Percentiles rank a stretch among this genome's conserved stretches.
phyloP scores from a whole-genome alignment of 331 rosid species.

The Malus hybrid region DNA sequence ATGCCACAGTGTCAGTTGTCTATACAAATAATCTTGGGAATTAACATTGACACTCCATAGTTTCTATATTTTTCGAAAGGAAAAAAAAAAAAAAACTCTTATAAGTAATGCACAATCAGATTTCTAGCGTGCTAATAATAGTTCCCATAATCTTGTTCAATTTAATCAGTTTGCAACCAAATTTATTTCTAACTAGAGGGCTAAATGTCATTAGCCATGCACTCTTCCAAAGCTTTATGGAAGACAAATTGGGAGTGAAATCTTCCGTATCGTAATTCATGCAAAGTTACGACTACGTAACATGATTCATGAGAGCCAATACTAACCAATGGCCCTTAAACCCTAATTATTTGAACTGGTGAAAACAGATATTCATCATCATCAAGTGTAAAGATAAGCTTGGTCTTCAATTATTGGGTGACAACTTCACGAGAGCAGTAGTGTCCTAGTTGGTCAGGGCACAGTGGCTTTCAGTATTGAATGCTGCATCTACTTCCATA shows the following conservation, averaged over 20 bases:
- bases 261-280: not conserved
- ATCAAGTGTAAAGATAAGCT: not conserved
- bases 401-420: constrained; percentile 13
- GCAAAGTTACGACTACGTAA: not conserved
- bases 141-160: too few relatives aligned
- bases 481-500: constrained; percentile 19
- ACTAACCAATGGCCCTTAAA: too few relatives aligned
- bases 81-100: too few relatives aligned
- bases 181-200: not conserved
- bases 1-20: not conserved
- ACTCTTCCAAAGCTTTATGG: not conserved
- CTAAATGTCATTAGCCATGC: not conserved
- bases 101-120: too few relatives aligned
- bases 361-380: not conserved
- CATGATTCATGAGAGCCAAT: not conserved
- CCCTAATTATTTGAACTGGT: not conserved
- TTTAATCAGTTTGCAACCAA: not conserved
- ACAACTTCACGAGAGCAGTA: constrained; percentile 1
- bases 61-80: too few relatives aligned
- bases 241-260: not conserved
- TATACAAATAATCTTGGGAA: not conserved
- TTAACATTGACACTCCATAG: too few relatives aligned
- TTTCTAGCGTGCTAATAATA: too few relatives aligned
- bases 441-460: constrained; percentile 17
- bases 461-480: constrained; percentile 24